These are phyloP conservation scores for Crithidia expoeki DNA, from an alignment of 208 protist species.

Conservation along the genomic window DNA sequence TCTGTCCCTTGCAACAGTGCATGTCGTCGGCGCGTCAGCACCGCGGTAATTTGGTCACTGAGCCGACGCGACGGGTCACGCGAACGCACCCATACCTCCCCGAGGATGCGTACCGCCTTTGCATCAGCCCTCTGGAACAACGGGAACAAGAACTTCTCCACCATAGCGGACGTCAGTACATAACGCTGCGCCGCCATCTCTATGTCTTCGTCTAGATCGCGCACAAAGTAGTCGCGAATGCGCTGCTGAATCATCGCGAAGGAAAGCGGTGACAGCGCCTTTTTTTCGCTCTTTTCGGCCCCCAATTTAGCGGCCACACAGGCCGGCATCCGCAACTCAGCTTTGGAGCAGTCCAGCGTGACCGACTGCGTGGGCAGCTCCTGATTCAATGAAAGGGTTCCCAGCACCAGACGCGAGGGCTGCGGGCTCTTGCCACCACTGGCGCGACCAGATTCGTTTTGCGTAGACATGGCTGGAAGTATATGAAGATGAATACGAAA, in stretches of 20 bases:
- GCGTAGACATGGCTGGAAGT: background rate
- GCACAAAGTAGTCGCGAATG: slow-evolving; percentile 38
- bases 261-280: slow-evolving; percentile 17
- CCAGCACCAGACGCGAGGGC: slow-evolving; percentile 14
- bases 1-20: slow-evolving; percentile 55
- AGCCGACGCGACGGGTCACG: slow-evolving; percentile 35
- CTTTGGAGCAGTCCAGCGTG: slow-evolving; percentile 33
- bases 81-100: slow-evolving; percentile 28
- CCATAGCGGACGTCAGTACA: slow-evolving; percentile 27
- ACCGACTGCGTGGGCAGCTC: slow-evolving; percentile 5
- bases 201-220: slow-evolving; percentile 32
- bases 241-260: slow-evolving; percentile 40
- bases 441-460: background rate
- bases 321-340: slow-evolving; percentile 17
- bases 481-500: background rate
- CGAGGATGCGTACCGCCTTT: slow-evolving; percentile 24
- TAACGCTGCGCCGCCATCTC: slow-evolving; percentile 21
- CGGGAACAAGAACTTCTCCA: slow-evolving; percentile 28
- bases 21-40: slow-evolving; percentile 51
- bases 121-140: slow-evolving; percentile 31
- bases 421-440: slow-evolving; percentile 1
- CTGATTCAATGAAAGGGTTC: slow-evolving; percentile 17
- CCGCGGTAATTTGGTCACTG: slow-evolving; percentile 49
- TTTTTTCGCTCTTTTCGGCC: slow-evolving; percentile 3
- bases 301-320: slow-evolving; percentile 26